Evolutionary conservation across 108 stramenopile species (phyloP), one percentile per base, ranked within the genome.

Genomic region (Skeletonema tropicum): DNA sequence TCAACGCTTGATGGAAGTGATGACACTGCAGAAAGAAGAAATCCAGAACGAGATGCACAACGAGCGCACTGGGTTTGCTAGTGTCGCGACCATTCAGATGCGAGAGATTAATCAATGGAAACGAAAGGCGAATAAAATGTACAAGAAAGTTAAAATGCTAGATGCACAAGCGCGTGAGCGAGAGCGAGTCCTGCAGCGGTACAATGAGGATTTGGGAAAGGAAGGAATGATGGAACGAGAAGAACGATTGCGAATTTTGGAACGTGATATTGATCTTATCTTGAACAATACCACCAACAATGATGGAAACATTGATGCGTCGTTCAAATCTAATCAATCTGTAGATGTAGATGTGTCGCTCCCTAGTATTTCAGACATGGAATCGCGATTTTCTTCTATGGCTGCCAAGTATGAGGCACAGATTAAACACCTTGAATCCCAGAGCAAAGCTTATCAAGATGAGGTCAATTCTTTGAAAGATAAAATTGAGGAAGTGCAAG

Each of bases 81-180:
- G 17, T 5, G 63, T 68, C 58, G 17, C 72, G 1, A 32, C 29
- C 26, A 4, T 31, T n/a, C 74, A 76, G 67, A 68, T 68, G 67
- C 33, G 62, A 7, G 75, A 76, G 63, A 21, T 66, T 2, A 49
- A 62, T 45, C 59, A 62, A 31, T 76, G 75, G 75, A 68, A 46
- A 66, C 48, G 36, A n/a, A 60, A 62, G 57, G 75, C 75, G 23
- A 36, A 49, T 2, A 11, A 42, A 11, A 26, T 73, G 49, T 64
- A 64, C 38, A 57, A 63, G 3, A 73, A 73, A 35, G 35, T 73
- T 17, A 42, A 64, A 8, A 58, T 57, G 41, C 11, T 73, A 38
- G 72, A 73, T 49, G 35, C 23, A 17, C 29, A 57, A 32, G 72
- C 64, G 1, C 30, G 29, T 14, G 61, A 36, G 36, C 49, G 72